Conservation (phyloP, 805 yeast species). For the Lachancea meyersii region DNA sequence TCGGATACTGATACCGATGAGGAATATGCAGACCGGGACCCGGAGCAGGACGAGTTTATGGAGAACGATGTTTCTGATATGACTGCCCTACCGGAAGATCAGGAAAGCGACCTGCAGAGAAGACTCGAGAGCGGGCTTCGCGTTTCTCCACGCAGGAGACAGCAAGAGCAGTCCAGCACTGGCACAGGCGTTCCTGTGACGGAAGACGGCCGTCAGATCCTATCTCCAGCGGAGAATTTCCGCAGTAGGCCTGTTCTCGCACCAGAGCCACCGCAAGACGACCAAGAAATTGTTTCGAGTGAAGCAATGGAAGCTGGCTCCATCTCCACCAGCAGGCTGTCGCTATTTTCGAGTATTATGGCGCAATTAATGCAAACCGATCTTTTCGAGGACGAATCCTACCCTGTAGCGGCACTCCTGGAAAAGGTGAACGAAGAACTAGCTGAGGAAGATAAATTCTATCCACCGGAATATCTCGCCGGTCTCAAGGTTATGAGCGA, state of each 20-base stretch:
- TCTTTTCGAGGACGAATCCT: conserved; percentile 41
- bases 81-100: conserved; percentile 27
- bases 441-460: conserved; percentile 44
- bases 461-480: conserved; percentile 38
- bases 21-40: conserved; percentile 26
- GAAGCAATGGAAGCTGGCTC: conserved; percentile 27
- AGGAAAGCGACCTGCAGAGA: conserved; percentile 28
- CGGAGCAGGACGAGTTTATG: conserved; percentile 23
- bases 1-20: conserved; percentile 32
- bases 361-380: conserved; percentile 43
- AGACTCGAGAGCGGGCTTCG: conserved; percentile 26
- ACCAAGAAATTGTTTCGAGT: conserved; percentile 16
- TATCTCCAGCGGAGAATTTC: conserved; percentile 6
- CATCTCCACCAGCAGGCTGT: conserved; percentile 47
- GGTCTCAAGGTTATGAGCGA: conserved; percentile 40
- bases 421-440: conserved; percentile 40
- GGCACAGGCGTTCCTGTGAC: conserved; percentile 6
- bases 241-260: conserved; percentile 13
- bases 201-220: conserved; percentile 6
- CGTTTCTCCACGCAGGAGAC: conserved; percentile 28
- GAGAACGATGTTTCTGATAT: conserved; percentile 17
- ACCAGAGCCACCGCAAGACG: conserved; percentile 18
- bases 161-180: conserved; percentile 2
- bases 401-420: conserved; percentile 35
- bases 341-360: conserved; percentile 40